Percentiles rank a stretch among this genome's conserved stretches.
These are phyloP conservation scores for Beauveria australis DNA, from an alignment of 2,329 filamentous ascomycete species.

Conservation along the genomic window DNA sequence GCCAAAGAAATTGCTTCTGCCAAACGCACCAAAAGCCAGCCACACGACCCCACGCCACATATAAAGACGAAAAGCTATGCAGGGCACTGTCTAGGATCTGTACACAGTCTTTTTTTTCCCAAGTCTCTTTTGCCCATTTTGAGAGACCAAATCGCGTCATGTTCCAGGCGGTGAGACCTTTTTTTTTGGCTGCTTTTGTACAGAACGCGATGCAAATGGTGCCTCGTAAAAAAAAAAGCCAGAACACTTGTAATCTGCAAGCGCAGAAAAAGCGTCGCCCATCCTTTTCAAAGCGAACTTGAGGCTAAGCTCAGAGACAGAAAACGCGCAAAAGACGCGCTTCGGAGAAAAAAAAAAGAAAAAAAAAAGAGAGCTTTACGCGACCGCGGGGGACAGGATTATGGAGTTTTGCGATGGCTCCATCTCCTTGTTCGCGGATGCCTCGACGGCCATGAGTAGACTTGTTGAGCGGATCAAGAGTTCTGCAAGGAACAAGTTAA, in stretches of 20 bases:
- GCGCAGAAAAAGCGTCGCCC: neutral
- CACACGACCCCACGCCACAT: neutral
- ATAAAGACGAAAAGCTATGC: neutral
- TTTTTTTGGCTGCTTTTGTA: too few species aligned
- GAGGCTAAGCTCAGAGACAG: too few species aligned
- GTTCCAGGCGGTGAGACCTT: too few species aligned
- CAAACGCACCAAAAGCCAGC: too few species aligned
- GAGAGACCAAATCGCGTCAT: too few species aligned
- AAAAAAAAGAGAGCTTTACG: neutral
- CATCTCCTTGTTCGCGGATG: neutral
- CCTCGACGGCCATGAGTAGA: slow-evolving; percentile 8
- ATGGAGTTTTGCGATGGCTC: slow-evolving; percentile 3
- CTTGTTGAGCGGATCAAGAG: slow-evolving; percentile 4
- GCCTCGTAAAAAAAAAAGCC: too few species aligned
- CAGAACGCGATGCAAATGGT: too few species aligned
- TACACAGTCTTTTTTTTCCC: too few species aligned
- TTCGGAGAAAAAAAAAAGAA: neutral
- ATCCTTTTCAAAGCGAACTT: neutral
- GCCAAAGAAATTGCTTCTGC: neutral
- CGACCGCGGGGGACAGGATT: neutral
- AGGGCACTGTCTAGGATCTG: neutral
- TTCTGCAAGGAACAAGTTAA: neutral
- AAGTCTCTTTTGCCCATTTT: too few species aligned
- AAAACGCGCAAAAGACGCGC: neutral
- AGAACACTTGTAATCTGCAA: too few species aligned